phyloP scores from a whole-genome alignment of 257 asterid genomes.

The Anisodus acutangulus region DNA sequence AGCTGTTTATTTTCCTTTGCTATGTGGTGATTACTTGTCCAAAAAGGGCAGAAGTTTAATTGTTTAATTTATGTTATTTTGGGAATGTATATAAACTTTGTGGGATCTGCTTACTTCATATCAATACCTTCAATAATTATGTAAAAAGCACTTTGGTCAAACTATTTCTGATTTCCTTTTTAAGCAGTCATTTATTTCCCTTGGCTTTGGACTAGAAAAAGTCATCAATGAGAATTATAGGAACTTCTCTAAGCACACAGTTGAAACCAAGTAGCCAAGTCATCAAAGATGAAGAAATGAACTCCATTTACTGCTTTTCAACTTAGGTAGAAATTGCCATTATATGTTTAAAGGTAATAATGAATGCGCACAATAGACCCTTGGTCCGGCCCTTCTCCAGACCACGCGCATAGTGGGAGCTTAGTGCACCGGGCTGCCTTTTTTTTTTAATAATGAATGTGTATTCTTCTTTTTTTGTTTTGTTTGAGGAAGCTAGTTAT shows the following conservation, averaged over 20 bases:
- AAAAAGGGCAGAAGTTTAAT: not conserved
- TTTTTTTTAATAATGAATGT: not conserved
- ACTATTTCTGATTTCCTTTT: slow-evolving; percentile 12
- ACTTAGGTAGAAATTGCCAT: not conserved
- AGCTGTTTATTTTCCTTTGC: not conserved
- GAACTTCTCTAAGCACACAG: not conserved
- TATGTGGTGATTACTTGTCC: not conserved
- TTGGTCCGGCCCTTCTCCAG: no score
- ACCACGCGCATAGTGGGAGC: no score
- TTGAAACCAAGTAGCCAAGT: slow-evolving; percentile 16
- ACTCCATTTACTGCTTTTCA: not conserved
- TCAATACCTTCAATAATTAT: slow-evolving; percentile 1
- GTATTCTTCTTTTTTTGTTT: not conserved
- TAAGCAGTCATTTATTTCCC: not conserved
- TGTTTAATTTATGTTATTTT: not conserved
- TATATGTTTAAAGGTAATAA: not conserved
- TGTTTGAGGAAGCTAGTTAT: not conserved
- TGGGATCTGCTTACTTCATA: slow-evolving; percentile 26
- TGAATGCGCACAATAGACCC: not conserved
- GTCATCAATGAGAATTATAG: not conserved
- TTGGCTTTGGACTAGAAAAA: slow-evolving; percentile 19
- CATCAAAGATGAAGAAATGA: not conserved
- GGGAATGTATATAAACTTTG: not conserved
- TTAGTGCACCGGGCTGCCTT: no score
- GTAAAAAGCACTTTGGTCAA: slow-evolving; percentile 1